phyloP scores from a whole-genome alignment of 495 filamentous ascomycete species.

The Annulohypoxylon bovei region DNA sequence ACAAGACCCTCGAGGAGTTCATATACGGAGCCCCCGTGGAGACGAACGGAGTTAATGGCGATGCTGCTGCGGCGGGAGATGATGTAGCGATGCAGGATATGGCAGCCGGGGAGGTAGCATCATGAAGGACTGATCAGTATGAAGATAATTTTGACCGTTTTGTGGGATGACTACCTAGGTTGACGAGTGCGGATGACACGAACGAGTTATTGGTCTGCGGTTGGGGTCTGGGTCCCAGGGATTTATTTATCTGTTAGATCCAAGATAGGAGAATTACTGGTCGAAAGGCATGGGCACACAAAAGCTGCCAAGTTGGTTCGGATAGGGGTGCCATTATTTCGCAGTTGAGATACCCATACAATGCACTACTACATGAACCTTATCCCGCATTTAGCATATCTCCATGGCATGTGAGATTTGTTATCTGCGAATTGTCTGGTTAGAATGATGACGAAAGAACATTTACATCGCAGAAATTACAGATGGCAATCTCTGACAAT shows the following conservation, averaged over 20 bases:
- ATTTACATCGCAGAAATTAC: too few relatives aligned
- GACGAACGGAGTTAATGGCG: conserved; percentile 25
- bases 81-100: conserved; percentile 34
- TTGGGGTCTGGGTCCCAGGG: not conserved
- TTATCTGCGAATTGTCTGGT: too few relatives aligned
- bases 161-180: not conserved
- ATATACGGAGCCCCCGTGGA: conserved; percentile 11
- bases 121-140: not conserved
- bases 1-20: conserved; percentile 35
- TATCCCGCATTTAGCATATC: not conserved
- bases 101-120: not conserved
- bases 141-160: not conserved
- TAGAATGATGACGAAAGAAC: not conserved
- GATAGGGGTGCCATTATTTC: not conserved
- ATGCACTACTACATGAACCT: not conserved
- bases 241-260: not conserved
- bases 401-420: not conserved
- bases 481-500: too few relatives aligned
- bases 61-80: conserved; percentile 5
- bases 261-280: too few relatives aligned
- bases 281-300: not conserved
- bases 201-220: not conserved
- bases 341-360: conserved; percentile 2
- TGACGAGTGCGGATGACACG: not conserved
- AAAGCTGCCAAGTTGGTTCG: not conserved